A percentile compares a stretch with the other conserved stretches of the same genome.
Conservation (phyloP, 140 eudicot species). For the Anethum foeniculum region DNA sequence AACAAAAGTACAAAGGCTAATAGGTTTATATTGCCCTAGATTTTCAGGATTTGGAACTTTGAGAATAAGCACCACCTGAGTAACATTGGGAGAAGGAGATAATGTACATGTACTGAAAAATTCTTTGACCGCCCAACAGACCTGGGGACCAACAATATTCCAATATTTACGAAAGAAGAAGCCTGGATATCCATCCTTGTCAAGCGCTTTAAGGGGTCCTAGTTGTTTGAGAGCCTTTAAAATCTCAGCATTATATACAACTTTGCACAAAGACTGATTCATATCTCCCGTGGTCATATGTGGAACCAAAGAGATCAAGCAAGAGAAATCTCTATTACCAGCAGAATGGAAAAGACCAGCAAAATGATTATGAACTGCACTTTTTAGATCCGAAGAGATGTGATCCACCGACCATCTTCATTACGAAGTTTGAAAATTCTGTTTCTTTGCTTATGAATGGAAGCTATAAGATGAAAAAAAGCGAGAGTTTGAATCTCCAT, state of each 20-base stretch:
- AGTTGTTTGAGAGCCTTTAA: too few relatives aligned
- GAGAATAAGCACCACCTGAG: neutral
- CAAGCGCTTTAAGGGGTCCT: too few relatives aligned
- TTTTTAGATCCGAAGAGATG: neutral
- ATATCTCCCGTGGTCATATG: neutral
- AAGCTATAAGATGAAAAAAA: neutral
- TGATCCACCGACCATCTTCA: neutral
- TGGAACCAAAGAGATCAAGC: neutral
- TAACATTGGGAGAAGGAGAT: too few relatives aligned
- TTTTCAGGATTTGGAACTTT: neutral
- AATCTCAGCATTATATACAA: neutral
- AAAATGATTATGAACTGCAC: too few relatives aligned
- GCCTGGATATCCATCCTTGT: too few relatives aligned
- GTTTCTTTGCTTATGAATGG: neutral
- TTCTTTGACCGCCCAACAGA: too few relatives aligned
- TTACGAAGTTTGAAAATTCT: neutral
- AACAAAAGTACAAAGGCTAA: neutral
- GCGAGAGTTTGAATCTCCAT: neutral
- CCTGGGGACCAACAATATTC: too few relatives aligned
- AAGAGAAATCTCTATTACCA: neutral
- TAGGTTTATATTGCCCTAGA: neutral
- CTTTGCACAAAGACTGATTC: neutral
- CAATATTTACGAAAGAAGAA: too few relatives aligned
- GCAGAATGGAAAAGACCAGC: too few relatives aligned
- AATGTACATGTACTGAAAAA: too few relatives aligned